Percentiles rank a stretch among this genome's conserved stretches.
phyloP scores from a whole-genome alignment of 257 asterid genomes.

The Marsdenia floribunda region DNA sequence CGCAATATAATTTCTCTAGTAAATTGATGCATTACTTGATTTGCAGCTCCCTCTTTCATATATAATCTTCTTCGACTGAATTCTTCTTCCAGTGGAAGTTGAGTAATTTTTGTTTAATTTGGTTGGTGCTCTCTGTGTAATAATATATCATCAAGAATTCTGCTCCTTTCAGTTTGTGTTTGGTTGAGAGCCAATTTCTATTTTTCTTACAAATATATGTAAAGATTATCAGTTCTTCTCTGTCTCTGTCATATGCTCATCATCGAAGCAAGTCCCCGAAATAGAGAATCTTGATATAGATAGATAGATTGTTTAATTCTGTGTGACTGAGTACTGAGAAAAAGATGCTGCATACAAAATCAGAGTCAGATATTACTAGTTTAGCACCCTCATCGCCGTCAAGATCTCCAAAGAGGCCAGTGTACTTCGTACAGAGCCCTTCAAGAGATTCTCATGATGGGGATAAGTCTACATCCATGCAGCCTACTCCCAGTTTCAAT shows the following conservation, averaged over 20 bases:
- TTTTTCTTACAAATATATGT: too few relatives aligned
- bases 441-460: conserved; percentile 95
- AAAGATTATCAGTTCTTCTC: too few relatives aligned
- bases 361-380: conserved; percentile 90
- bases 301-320: not conserved
- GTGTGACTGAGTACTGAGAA: not conserved
- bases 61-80: not conserved
- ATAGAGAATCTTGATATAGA: not conserved
- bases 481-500: conserved; percentile 75
- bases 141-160: not conserved
- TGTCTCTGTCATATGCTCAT: too few relatives aligned
- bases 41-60: not conserved
- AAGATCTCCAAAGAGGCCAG: conserved; percentile 79
- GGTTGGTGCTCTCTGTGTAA: not conserved
- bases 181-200: not conserved
- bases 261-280: too few relatives aligned
- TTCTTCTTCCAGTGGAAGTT: not conserved
- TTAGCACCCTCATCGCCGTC: conserved; percentile 95
- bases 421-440: conserved; percentile 92
- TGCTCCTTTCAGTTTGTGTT: not conserved
- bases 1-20: not conserved
- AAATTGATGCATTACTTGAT: not conserved
- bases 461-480: conserved; percentile 78
- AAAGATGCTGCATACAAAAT: conserved; percentile 69
- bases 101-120: not conserved